Percentiles rank a stretch among this genome's conserved stretches.
These are phyloP conservation scores for Striga hermonthica DNA, from an alignment of 305 asterid genomes.

Conservation along the genomic window DNA sequence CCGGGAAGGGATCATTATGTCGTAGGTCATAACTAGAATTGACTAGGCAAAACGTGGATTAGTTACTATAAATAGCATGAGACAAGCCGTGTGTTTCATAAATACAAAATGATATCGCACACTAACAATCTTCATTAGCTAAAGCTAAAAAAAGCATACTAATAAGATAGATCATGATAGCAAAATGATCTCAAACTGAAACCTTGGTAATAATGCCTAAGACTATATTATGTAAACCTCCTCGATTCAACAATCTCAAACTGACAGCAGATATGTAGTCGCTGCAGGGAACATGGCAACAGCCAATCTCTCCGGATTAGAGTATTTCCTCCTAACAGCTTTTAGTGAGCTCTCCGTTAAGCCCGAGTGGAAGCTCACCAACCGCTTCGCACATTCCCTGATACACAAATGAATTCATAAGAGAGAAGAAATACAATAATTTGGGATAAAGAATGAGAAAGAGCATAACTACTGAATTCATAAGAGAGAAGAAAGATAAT, in stretches of 20 bases:
- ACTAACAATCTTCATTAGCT: neutral
- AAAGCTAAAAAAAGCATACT: neutral
- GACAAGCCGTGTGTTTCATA: neutral
- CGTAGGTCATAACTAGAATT: too few species aligned
- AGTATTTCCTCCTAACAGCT: slow-evolving; percentile 46
- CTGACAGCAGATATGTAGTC: slow-evolving; percentile 36
- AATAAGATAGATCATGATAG: neutral
- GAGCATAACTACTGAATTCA: too few species aligned
- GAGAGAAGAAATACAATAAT: neutral
- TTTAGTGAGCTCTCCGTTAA: slow-evolving; percentile 49
- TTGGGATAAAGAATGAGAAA: neutral
- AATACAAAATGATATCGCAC: neutral
- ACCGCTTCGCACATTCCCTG: slow-evolving; percentile 53
- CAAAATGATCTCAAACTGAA: neutral
- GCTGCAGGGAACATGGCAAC: slow-evolving; percentile 63
- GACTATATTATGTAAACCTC: neutral
- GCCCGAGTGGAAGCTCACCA: slow-evolving; percentile 51
- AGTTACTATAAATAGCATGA: neutral
- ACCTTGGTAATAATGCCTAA: neutral
- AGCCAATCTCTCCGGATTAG: slow-evolving; percentile 42
- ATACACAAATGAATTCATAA: neutral
- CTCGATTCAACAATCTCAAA: slow-evolving; percentile 2
- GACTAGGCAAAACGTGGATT: neutral
- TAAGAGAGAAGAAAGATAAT: too few species aligned
- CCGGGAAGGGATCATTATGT: slow-evolving; percentile 44